Conservation (phyloP, 108 stramenopile species). For the Skeletonema menzelii region DNA sequence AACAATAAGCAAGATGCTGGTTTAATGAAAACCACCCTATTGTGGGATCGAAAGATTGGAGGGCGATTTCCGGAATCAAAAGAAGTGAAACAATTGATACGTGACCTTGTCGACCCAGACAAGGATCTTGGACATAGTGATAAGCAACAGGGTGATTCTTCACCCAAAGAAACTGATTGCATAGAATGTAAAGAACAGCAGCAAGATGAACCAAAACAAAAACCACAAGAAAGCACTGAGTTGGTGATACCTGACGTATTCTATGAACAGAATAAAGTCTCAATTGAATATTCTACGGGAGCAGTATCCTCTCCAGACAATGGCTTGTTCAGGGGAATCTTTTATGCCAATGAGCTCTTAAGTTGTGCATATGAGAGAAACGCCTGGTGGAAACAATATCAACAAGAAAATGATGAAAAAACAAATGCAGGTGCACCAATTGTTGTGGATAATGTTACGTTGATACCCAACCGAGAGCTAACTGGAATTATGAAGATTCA, state of each 20-base stretch:
- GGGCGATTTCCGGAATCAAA: constrained; percentile 82
- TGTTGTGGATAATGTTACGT: constrained; percentile 28
- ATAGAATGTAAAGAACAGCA: constrained; percentile 11
- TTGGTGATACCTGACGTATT: constrained; percentile 10
- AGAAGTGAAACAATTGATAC: constrained; percentile 74
- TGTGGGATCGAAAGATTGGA: constrained; percentile 57
- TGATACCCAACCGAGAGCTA: constrained; percentile 25
- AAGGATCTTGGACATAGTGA: constrained; percentile 81
- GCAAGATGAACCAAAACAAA: neutral
- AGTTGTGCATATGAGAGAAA: constrained; percentile 43
- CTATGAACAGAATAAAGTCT: constrained; percentile 19
- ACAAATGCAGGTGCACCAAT: constrained; percentile 12
- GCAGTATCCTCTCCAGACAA: constrained; percentile 20
- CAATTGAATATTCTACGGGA: constrained; percentile 41
- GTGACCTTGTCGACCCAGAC: constrained; percentile 66
- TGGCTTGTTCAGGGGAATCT: constrained; percentile 20
- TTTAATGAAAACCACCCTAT: neutral
- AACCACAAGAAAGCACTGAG: neutral
- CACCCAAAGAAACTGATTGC: neutral
- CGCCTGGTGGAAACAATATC: constrained; percentile 34
- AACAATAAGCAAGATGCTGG: neutral
- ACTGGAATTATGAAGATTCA: constrained; percentile 23
- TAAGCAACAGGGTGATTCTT: constrained; percentile 9
- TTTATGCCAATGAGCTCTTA: constrained; percentile 53
- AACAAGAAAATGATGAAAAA: constrained; percentile 9